A percentile compares a stretch with the other conserved stretches of the same genome.
Conservation (phyloP, 345 rosid species). For the Populus tremula region DNA sequence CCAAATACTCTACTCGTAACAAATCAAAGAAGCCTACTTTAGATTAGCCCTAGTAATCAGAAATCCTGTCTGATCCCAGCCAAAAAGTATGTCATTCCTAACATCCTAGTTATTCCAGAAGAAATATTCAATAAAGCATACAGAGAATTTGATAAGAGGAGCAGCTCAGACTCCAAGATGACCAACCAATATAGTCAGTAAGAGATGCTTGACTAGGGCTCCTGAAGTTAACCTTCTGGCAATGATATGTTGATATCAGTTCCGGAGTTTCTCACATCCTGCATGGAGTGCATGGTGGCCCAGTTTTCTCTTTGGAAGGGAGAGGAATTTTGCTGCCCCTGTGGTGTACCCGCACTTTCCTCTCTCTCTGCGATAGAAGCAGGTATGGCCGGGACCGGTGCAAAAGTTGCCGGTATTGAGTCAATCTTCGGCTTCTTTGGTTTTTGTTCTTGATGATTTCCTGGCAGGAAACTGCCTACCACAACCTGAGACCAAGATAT, state of each 20-base stretch:
- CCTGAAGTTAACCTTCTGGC: conserved; percentile 33
- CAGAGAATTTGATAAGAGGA: conserved; percentile 5
- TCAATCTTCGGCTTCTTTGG: conserved; percentile 51
- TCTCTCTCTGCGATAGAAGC: conserved; percentile 40
- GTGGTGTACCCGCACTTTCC: conserved; percentile 13
- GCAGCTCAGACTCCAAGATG: background rate
- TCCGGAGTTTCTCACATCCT: conserved; percentile 43
- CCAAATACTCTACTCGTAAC: background rate
- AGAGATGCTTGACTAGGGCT: conserved; percentile 2
- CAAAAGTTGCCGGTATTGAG: conserved; percentile 28
- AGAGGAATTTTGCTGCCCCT: conserved; percentile 25
- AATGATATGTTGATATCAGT: conserved; percentile 58
- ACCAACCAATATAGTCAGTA: conserved; percentile 26
- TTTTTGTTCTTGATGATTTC: conserved; percentile 66
- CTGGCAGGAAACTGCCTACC: conserved; percentile 77
- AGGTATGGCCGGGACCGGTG: conserved; percentile 26
- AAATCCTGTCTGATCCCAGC: background rate
- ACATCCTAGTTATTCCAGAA: conserved; percentile 13
- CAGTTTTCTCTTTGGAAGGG: conserved; percentile 51
- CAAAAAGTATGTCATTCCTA: conserved; percentile 2
- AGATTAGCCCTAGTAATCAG: conserved; percentile 9
- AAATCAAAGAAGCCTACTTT: background rate
- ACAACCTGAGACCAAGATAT: conserved; percentile 53
- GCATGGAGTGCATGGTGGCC: conserved; percentile 43
- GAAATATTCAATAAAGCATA: conserved; percentile 8